Evolutionary conservation across 2,329 filamentous ascomycete genomes (phyloP).

Genomic region (Oidium heveae): DNA sequence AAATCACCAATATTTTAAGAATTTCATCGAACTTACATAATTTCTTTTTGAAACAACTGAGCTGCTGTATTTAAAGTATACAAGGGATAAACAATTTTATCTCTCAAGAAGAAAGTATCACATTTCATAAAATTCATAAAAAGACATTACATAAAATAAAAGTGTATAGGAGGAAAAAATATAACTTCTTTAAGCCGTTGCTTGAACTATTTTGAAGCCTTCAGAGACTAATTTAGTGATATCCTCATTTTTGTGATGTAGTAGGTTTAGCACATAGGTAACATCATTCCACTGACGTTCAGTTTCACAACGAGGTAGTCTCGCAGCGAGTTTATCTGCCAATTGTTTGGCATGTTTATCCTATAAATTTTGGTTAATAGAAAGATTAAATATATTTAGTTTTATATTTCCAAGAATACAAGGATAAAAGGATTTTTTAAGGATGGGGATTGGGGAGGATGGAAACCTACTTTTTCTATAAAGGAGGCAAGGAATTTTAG

Average conservation of each 20-base stretch:
- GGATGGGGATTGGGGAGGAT: conserved; percentile 1
- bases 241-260: conserved; percentile 86
- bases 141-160: too few relatives aligned
- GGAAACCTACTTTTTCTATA: conserved; percentile 63
- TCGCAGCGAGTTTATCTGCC: conserved; percentile 71
- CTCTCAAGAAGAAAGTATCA: too few relatives aligned
- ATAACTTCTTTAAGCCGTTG: conserved; percentile 12
- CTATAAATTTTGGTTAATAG: conserved; percentile 20
- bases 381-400: background rate
- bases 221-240: conserved; percentile 53
- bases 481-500: conserved; percentile 86
- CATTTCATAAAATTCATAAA: too few relatives aligned
- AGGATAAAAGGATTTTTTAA: too few relatives aligned
- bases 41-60: too few relatives aligned
- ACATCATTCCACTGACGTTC: conserved; percentile 97
- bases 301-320: conserved; percentile 63
- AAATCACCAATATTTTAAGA: too few relatives aligned
- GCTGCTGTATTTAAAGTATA: too few relatives aligned
- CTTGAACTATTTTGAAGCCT: conserved; percentile 49
- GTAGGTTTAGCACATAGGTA: conserved; percentile 63
- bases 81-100: too few relatives aligned
- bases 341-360: conserved; percentile 95
- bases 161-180: background rate
- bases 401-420: too few relatives aligned
- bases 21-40: too few relatives aligned